Conservation (phyloP, 495 filamentous ascomycete genomes). For the Xylaria sp. region DNA sequence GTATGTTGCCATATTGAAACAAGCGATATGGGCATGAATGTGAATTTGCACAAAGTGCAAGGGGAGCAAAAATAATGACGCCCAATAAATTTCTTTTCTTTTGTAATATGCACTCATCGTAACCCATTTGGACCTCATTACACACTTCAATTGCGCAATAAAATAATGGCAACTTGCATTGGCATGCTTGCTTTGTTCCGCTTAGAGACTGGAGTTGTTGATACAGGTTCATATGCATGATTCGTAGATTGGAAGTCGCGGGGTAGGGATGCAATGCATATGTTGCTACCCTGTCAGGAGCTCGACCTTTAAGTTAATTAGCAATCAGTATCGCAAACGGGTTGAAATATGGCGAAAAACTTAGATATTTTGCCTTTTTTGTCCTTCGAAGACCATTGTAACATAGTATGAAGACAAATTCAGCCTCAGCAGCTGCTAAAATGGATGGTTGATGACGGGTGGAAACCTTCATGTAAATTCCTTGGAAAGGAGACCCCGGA, state of each 20-base stretch:
- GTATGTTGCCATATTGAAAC: not conserved
- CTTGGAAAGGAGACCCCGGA: constrained; percentile 41
- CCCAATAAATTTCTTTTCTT: not conserved
- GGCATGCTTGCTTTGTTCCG: not conserved
- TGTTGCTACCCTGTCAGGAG: too few species aligned
- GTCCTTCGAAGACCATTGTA: constrained; percentile 19
- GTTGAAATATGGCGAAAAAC: not conserved
- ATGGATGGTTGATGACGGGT: constrained; percentile 41
- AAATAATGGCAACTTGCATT: not conserved
- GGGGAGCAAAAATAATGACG: not conserved
- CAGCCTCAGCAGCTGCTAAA: constrained; percentile 33
- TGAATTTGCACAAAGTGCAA: not conserved
- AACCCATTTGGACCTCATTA: not conserved
- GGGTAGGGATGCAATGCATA: too few species aligned
- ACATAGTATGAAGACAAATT: constrained; percentile 30
- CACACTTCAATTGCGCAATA: not conserved
- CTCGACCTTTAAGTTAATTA: constrained; percentile 31
- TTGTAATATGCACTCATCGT: not conserved
- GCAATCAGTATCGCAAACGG: not conserved
- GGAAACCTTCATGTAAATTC: constrained; percentile 48
- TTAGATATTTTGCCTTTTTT: constrained; percentile 11
- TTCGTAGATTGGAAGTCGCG: too few species aligned
- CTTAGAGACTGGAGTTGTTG: not conserved
- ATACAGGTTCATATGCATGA: not conserved
- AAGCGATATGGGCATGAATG: not conserved